Percentiles rank a stretch among this genome's conserved stretches.
phyloP scores from a whole-genome alignment of 805 yeast species.

The Yarrowia keelungensis region DNA sequence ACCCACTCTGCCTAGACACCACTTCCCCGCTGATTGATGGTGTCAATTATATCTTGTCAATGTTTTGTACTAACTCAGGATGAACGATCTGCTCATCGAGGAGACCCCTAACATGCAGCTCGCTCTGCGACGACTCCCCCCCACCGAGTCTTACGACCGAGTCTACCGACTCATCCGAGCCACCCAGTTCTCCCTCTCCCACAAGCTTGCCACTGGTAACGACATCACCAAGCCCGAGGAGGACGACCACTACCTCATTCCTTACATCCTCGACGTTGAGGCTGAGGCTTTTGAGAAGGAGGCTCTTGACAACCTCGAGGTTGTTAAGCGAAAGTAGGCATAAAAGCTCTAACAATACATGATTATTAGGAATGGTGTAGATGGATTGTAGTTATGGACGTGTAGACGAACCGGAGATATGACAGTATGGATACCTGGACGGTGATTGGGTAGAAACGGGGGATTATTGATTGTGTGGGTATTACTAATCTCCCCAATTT shows the following conservation, averaged over 20 bases:
- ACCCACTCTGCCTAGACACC: too few species aligned
- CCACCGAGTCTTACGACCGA: conserved; percentile 85
- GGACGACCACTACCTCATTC: conserved; percentile 68
- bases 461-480: too few species aligned
- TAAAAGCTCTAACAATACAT: conserved; percentile 39
- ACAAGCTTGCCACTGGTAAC: conserved; percentile 80
- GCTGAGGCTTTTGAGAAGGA: conserved; percentile 87
- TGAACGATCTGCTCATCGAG: conserved; percentile 86
- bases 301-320: conserved; percentile 80
- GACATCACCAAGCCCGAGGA: conserved; percentile 82
- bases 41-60: too few species aligned
- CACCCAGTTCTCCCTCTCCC: conserved; percentile 83
- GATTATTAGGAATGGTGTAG: conserved; percentile 4
- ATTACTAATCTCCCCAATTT: too few species aligned
- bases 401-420: not conserved
- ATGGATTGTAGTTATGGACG: not conserved
- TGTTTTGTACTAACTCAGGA: conserved; percentile 51
- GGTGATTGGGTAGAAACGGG: too few species aligned
- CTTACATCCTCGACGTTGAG: conserved; percentile 92
- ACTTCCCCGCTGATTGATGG: not conserved
- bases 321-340: conserved; percentile 45
- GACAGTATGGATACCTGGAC: too few species aligned
- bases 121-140: conserved; percentile 87
- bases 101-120: conserved; percentile 86
- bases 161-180: conserved; percentile 91